phyloP scores from a whole-genome alignment of 331 rosid genomes.

The Malus hybrid region DNA sequence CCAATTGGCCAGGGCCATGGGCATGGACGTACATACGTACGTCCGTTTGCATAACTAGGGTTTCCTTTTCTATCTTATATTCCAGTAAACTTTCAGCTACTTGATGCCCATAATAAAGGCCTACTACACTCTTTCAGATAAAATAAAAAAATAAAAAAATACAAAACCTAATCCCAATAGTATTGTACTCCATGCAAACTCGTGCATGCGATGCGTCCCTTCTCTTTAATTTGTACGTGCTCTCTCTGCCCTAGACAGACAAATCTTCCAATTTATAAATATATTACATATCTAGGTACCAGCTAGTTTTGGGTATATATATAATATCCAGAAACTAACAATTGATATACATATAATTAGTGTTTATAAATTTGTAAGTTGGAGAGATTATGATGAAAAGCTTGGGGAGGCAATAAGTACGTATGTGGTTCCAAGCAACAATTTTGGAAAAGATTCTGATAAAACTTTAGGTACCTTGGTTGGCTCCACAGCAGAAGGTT shows the following conservation, averaged over 20 bases:
- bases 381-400: background rate
- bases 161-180: background rate
- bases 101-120: background rate
- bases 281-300: background rate
- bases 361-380: background rate
- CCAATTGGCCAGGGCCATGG: background rate
- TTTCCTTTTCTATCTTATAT: background rate
- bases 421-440: constrained; percentile 24
- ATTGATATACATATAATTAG: background rate
- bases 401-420: background rate
- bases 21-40: background rate
- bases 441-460: constrained; percentile 46
- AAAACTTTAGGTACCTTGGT: constrained; percentile 27
- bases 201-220: background rate
- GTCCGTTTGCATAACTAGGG: background rate
- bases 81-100: background rate
- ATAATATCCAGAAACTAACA: background rate
- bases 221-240: background rate
- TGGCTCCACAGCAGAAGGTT: constrained; percentile 46
- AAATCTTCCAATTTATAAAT: background rate
- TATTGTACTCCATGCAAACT: background rate
- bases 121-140: background rate
- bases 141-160: too few species aligned
- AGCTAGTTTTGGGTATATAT: background rate
- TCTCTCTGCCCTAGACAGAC: background rate